phyloP scores from a whole-genome alignment of 257 asterid genomes.

The Striga asiatica region DNA sequence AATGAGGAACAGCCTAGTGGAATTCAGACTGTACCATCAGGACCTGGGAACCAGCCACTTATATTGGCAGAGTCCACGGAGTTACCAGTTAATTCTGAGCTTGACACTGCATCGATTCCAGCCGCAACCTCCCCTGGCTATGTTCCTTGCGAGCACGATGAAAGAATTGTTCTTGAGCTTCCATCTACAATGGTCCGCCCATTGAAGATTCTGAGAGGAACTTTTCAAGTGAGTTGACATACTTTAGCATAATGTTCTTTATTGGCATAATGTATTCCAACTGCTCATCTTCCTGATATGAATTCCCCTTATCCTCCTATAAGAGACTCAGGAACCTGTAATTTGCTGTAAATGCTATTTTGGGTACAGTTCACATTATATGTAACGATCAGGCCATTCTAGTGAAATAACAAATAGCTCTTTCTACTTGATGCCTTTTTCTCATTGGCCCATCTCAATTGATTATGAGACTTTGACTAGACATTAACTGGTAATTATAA shows the following conservation, averaged over 20 bases:
- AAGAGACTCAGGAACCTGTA: slow-evolving; percentile 13
- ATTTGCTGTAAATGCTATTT: slow-evolving; percentile 2
- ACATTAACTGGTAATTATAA: not conserved
- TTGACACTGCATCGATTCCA: slow-evolving; percentile 40
- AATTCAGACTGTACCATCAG: slow-evolving; percentile 31
- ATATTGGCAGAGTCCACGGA: slow-evolving; percentile 30
- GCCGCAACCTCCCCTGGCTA: slow-evolving; percentile 71
- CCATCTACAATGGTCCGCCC: slow-evolving; percentile 92
- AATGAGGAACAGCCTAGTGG: slow-evolving; percentile 38
- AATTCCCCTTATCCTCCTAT: not conserved
- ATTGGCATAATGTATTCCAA: slow-evolving; percentile 6
- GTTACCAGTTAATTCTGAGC: slow-evolving; percentile 30
- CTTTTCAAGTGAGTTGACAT: slow-evolving; percentile 70
- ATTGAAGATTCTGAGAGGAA: slow-evolving; percentile 75
- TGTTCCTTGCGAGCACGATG: slow-evolving; percentile 85
- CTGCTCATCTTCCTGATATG: slow-evolving; percentile 12
- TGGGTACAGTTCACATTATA: not conserved
- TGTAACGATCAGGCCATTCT: not conserved
- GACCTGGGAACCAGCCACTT: slow-evolving; percentile 41
- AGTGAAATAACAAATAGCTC: not conserved
- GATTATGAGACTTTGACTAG: slow-evolving; percentile 4
- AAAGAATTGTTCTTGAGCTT: slow-evolving; percentile 87
- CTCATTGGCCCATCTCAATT: no score
- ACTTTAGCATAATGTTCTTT: slow-evolving; percentile 1
- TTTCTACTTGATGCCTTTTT: not conserved